Evolutionary conservation across 495 filamentous ascomycete genomes (phyloP).

Genomic region (Tuber indicum): DNA sequence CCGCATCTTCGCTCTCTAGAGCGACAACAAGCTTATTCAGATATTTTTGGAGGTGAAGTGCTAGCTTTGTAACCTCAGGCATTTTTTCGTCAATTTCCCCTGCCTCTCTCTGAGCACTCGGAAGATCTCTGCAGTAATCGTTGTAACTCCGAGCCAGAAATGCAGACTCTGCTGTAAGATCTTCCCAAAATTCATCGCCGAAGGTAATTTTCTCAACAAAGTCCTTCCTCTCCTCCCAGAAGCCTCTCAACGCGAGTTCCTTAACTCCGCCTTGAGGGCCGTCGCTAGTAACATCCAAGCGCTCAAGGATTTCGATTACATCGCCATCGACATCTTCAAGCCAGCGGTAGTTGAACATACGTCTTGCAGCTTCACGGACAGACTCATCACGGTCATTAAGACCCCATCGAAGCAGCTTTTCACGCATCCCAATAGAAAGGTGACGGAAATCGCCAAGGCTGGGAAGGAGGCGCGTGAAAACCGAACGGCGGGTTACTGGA

Average conservation of each 20-base stretch:
- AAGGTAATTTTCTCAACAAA: constrained; percentile 77
- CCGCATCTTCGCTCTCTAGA: constrained; percentile 61
- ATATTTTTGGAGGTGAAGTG: constrained; percentile 72
- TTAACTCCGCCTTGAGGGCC: constrained; percentile 84
- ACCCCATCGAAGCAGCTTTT: constrained; percentile 93
- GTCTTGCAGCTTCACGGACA: constrained; percentile 82
- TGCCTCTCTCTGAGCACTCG: constrained; percentile 53
- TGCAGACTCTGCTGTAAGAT: constrained; percentile 71
- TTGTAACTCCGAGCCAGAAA: constrained; percentile 90
- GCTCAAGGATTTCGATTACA: constrained; percentile 82
- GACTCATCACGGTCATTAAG: constrained; percentile 90
- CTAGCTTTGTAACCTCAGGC: constrained; percentile 85
- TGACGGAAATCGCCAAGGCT: constrained; percentile 93
- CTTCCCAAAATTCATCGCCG: constrained; percentile 81
- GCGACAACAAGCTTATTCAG: constrained; percentile 66
- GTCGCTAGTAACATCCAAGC: constrained; percentile 86
- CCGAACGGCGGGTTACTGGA: constrained; percentile 66
- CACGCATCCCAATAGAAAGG: constrained; percentile 87
- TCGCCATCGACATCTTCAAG: constrained; percentile 84
- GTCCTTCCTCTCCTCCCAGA: constrained; percentile 91
- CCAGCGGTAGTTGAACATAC: constrained; percentile 90
- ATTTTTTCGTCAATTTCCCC: constrained; percentile 82
- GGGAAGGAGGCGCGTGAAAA: constrained; percentile 84
- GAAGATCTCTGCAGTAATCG: constrained; percentile 64
- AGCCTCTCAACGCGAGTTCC: constrained; percentile 84